These are phyloP conservation scores for Globisporangium viniferum DNA, from an alignment of 352 stramenopile species.

Conservation along the genomic window DNA sequence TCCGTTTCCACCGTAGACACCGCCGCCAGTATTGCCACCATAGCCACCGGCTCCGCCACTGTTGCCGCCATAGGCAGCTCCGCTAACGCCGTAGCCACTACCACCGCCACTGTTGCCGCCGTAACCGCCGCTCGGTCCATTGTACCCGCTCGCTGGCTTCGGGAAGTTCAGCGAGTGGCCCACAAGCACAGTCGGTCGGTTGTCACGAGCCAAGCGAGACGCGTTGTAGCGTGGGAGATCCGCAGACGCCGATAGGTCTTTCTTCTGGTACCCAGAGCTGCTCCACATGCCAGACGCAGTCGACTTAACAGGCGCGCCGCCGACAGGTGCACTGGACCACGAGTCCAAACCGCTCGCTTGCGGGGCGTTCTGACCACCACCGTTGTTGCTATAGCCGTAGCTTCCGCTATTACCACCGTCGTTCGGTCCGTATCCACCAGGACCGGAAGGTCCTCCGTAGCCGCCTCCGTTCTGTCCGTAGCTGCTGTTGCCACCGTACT, in stretches of 20 bases:
- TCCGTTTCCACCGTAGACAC: constrained; percentile 7
- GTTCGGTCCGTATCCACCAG: constrained; percentile 20
- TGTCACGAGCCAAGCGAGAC: constrained; percentile 54
- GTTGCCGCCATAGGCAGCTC: constrained; percentile 3
- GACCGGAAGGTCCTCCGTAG: constrained; percentile 10
- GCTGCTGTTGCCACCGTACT: constrained; percentile 15
- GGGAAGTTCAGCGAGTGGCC: constrained; percentile 76
- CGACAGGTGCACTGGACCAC: constrained; percentile 36
- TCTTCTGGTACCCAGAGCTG: constrained; percentile 80
- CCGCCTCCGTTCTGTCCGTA: constrained; percentile 16
- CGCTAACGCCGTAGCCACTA: constrained; percentile 23
- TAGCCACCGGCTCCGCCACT: constrained; percentile 1
- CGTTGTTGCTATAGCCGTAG: constrained; percentile 30
- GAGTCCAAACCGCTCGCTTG: constrained; percentile 46
- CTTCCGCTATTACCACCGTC: constrained; percentile 14
- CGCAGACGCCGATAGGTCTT: constrained; percentile 26
- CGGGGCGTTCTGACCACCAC: background rate
- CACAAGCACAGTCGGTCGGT: constrained; percentile 80
- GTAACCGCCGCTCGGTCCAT: constrained; percentile 43
- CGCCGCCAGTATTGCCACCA: background rate
- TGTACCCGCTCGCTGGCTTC: constrained; percentile 39
- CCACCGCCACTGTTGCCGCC: constrained; percentile 34
- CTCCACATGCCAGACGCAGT: constrained; percentile 67
- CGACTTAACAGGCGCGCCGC: constrained; percentile 37
- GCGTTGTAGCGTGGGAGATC: constrained; percentile 51